Evolutionary conservation across 1,139 yeast genomes (phyloP).

Genomic region (Meyerozyma guilliermondii): DNA sequence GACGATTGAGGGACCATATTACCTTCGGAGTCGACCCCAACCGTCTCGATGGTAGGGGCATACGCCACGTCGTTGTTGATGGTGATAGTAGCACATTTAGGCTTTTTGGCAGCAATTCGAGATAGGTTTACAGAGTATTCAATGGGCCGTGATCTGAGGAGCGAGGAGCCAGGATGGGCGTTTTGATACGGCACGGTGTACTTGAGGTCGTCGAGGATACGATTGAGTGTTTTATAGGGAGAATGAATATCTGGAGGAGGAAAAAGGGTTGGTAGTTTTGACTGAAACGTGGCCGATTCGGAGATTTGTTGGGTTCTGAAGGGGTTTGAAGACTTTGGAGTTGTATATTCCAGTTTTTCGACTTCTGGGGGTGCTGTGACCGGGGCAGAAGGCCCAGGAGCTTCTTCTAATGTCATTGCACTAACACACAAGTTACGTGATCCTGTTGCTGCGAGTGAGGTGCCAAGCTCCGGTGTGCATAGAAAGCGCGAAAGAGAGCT

Average conservation of each 20-base stretch:
- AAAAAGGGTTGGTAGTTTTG: background rate
- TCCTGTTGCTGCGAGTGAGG: background rate
- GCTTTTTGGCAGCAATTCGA: conserved; percentile 9
- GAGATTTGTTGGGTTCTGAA: background rate
- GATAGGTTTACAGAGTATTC: conserved; percentile 31
- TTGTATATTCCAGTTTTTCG: background rate
- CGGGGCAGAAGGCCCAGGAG: too few relatives aligned
- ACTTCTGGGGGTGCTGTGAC: background rate
- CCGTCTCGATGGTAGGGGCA: conserved; percentile 25
- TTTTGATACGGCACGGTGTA: conserved; percentile 31
- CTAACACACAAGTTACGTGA: background rate
- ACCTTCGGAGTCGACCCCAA: conserved; percentile 3
- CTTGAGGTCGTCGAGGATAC: conserved; percentile 61
- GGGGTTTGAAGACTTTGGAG: background rate
- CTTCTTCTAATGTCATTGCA: background rate
- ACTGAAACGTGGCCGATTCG: background rate
- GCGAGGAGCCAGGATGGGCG: conserved; percentile 13
- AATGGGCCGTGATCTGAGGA: conserved; percentile 28
- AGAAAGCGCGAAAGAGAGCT: too few relatives aligned
- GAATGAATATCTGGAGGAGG: background rate
- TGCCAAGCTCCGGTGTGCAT: background rate
- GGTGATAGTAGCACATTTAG: conserved; percentile 18
- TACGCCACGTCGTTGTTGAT: conserved; percentile 30
- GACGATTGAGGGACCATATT: background rate
- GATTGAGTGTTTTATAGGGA: conserved; percentile 59